phyloP scores from a whole-genome alignment of 2,329 filamentous ascomycete species.

The Aspergillus versicolor region DNA sequence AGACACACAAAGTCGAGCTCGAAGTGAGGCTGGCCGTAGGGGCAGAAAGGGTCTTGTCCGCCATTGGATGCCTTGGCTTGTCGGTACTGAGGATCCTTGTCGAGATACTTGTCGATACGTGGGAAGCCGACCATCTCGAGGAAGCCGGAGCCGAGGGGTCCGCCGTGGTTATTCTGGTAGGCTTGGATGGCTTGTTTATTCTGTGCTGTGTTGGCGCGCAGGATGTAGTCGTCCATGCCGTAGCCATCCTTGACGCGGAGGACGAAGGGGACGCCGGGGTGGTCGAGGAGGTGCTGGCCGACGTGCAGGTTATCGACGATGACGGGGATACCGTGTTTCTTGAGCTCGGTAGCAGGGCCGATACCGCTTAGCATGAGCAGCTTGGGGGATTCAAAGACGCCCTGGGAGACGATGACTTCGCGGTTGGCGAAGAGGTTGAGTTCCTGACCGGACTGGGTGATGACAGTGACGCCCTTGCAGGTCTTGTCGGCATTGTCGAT shows the following conservation, averaged over 20 bases:
- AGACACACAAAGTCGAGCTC: conserved; percentile 63
- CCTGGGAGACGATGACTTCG: conserved; percentile 51
- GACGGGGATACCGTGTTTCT: conserved; percentile 30
- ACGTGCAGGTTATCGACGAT: conserved; percentile 33
- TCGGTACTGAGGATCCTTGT: conserved; percentile 49
- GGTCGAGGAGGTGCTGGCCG: conserved; percentile 36
- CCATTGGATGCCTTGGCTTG: conserved; percentile 43
- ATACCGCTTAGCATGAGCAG: conserved; percentile 51
- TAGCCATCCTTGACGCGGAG: conserved; percentile 45
- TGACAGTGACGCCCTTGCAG: conserved; percentile 49
- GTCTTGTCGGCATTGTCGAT: conserved; percentile 48
- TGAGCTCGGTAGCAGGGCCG: conserved; percentile 44
- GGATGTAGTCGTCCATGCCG: conserved; percentile 40
- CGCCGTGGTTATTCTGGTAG: conserved; percentile 44
- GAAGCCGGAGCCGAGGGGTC: conserved; percentile 42
- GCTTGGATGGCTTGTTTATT: conserved; percentile 33
- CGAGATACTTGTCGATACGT: conserved; percentile 17
- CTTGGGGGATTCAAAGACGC: conserved; percentile 54
- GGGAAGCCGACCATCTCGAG: conserved; percentile 56
- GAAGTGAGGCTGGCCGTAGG: conserved; percentile 59
- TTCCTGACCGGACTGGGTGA: conserved; percentile 42
- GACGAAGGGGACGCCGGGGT: conserved; percentile 44
- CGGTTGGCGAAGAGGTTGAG: conserved; percentile 49
- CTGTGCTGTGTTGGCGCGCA: conserved; percentile 33
- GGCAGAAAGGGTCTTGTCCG: conserved; percentile 54